Percentiles rank a stretch among this genome's conserved stretches.
Evolutionary conservation across 768 basidiomycete species (phyloP).

Genomic region (Leccinum uliginosum): DNA sequence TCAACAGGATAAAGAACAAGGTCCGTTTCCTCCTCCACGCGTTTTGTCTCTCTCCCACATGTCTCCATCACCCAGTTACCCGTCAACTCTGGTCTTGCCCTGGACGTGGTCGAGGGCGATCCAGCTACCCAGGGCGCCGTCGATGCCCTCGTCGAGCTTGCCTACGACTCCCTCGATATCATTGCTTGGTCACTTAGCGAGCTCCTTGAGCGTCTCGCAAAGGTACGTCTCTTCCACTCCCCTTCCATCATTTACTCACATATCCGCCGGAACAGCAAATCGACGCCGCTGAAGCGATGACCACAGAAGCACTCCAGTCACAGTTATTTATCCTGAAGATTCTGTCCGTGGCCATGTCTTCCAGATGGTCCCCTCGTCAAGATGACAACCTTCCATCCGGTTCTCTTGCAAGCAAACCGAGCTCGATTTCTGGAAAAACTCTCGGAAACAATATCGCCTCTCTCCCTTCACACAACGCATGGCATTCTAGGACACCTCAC

Average conservation of each 20-base stretch:
- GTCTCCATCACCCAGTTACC: conserved; percentile 55
- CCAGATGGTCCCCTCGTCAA: conserved; percentile 58
- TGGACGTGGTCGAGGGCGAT: conserved; percentile 75
- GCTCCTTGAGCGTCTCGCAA: conserved; percentile 71
- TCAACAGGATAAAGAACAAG: conserved; percentile 78
- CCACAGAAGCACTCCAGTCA: conserved; percentile 77
- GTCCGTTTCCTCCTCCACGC: conserved; percentile 34
- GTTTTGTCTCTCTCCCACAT: neutral
- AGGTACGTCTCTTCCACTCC: conserved; percentile 42
- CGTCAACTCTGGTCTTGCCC: conserved; percentile 70
- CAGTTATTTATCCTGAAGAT: conserved; percentile 85
- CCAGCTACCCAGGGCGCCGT: conserved; percentile 71
- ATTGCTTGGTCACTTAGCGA: conserved; percentile 77
- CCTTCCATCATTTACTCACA: conserved; percentile 10
- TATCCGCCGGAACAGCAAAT: conserved; percentile 40
- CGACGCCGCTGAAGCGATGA: conserved; percentile 46
- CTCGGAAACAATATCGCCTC: conserved; percentile 33
- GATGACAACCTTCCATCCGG: conserved; percentile 37
- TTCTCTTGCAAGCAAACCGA: conserved; percentile 40
- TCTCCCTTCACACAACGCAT: conserved; percentile 27
- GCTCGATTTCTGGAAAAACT: conserved; percentile 29
- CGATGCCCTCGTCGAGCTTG: conserved; percentile 74
- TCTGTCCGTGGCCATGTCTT: conserved; percentile 69
- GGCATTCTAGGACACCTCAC: conserved; percentile 26
- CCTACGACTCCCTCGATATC: conserved; percentile 71